Base-by-base conservation (phyloP, 805 yeast genomes). In the Cyberlindnera amylophila region DNA sequence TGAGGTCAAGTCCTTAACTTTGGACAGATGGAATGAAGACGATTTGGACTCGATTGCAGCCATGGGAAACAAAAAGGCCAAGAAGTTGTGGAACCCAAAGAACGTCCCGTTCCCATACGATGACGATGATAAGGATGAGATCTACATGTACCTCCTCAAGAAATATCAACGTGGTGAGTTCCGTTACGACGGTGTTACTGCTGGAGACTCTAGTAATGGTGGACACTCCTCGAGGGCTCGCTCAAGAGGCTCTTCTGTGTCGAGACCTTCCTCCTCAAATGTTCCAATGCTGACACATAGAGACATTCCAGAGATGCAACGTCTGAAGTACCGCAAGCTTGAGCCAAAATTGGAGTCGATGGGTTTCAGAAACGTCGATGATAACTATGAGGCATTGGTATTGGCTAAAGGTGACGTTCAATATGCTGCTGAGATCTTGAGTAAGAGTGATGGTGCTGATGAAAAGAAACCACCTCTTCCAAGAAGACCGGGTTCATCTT, bases 101-200 rank as follows among this genome's bases (percentile, higher is more conserved):
- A 67, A 70, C 38, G 77, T 67, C 19, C 86, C 88, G 0, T 84
- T 83, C 54, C 93, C 93, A 8, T 80, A 62, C 46, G 90, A 83
- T 55, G 88, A 78, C 17, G 91, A 84, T 52, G 89, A 79, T 54
- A 83, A 78, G 53, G 73, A 68, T 46, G 71, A 61, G 1, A 75
- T 83, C 23, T 82, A 75, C 42, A 66, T 71, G 44, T 86, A 66
- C 63, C 63, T 86, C 34, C 70, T 82, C 49, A 79, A 82, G 36
- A 86, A 86, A 58, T 86, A 86, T 60, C 63, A 83, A 17, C 53
- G 63, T n/a, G 88, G 89, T 1, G 71, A 67, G 44, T 86, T 73
- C 49, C 61, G 67, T 46, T 57, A 56, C 41, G 55, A 57, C 39
- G 52, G 54, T 14, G 52, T 58, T 6, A 51, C 50, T 4, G 58